phyloP scores from a whole-genome alignment of 208 protist species.

The Phytomonas francai region DNA sequence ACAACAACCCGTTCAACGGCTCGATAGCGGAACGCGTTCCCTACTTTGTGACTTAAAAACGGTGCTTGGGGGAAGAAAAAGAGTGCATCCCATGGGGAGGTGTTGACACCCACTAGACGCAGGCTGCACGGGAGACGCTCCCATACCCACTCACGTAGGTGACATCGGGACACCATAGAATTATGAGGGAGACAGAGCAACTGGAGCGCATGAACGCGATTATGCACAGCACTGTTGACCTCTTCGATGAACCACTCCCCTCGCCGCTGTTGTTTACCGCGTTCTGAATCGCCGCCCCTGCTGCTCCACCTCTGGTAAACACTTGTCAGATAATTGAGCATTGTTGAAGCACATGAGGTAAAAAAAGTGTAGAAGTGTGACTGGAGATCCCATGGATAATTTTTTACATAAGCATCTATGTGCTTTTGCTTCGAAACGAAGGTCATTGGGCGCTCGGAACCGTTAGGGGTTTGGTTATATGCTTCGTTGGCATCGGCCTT shows the following conservation, averaged over 20 bases:
- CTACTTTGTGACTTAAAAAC: conserved; percentile 54
- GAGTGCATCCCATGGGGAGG: conserved; percentile 34
- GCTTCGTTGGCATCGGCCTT: background rate
- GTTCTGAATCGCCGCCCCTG: background rate
- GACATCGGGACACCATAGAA: conserved; percentile 27
- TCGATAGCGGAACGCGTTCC: conserved; percentile 61
- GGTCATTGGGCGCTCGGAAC: background rate
- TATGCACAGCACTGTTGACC: conserved; percentile 14
- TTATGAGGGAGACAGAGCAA: conserved; percentile 27
- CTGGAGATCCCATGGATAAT: background rate
- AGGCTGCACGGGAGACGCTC: conserved; percentile 40
- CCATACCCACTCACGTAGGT: conserved; percentile 43
- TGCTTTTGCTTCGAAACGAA: background rate
- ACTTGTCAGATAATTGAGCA: background rate
- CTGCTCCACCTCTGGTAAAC: background rate
- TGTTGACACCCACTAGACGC: conserved; percentile 67
- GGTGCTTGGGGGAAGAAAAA: conserved; percentile 68
- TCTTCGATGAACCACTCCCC: conserved; percentile 17
- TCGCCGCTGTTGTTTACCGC: background rate
- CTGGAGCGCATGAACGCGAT: conserved; percentile 27
- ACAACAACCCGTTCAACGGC: conserved; percentile 41
- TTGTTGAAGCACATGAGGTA: background rate
- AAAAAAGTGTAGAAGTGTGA: background rate
- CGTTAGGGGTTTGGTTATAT: background rate
- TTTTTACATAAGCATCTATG: background rate